phyloP scores from a whole-genome alignment of 768 basidiomycete species.

The Sporobolomyces roseus region DNA sequence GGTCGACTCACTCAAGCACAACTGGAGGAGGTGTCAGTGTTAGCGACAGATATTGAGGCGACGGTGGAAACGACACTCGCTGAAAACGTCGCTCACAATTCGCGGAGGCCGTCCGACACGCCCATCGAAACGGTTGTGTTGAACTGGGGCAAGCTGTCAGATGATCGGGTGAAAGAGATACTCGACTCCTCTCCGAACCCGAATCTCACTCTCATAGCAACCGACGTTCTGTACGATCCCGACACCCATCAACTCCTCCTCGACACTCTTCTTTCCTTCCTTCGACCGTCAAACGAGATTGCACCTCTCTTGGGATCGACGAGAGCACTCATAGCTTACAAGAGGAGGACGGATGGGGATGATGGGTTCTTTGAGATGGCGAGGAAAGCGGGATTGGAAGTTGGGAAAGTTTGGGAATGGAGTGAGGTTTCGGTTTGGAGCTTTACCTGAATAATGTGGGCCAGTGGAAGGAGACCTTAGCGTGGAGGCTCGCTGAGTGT shows the following conservation, averaged over 20 bases:
- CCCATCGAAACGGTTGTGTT: conserved; percentile 6
- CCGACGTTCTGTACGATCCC: conserved; percentile 44
- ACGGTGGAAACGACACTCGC: conserved; percentile 38
- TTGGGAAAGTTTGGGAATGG: conserved; percentile 29
- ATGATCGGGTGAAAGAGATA: not conserved
- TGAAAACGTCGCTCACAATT: conserved; percentile 37
- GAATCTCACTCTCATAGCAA: conserved; percentile 28
- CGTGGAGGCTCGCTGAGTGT: no score
- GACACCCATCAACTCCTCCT: conserved; percentile 35
- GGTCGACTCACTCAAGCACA: not conserved
- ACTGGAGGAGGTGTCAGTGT: not conserved
- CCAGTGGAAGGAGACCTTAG: no score
- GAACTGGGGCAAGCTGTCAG: conserved; percentile 31
- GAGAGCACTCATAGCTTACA: conserved; percentile 41
- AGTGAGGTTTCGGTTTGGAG: conserved; percentile 39
- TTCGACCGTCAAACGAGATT: not conserved
- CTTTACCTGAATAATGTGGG: not conserved
- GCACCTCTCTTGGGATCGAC: not conserved
- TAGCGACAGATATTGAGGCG: conserved; percentile 39
- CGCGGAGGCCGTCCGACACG: not conserved
- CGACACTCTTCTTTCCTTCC: conserved; percentile 45
- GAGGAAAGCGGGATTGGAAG: conserved; percentile 11
- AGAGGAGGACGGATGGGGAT: conserved; percentile 40
- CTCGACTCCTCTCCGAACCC: not conserved
- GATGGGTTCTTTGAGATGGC: conserved; percentile 37